phyloP scores from a whole-genome alignment of 2,329 filamentous ascomycete genomes.

The Pseudohalonectria lignicola region DNA sequence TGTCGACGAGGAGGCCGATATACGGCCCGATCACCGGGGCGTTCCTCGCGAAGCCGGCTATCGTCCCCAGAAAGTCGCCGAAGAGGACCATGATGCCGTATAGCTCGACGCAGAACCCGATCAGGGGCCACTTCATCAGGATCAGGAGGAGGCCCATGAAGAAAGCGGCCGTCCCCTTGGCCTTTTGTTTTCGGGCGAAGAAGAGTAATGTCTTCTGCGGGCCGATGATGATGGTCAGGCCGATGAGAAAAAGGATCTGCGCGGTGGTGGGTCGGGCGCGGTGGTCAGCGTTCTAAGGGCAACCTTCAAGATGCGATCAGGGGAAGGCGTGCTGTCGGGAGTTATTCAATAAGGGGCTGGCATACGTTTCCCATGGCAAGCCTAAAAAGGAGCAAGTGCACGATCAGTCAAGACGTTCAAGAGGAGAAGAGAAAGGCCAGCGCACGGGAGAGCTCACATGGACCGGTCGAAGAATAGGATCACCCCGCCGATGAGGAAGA shows the following conservation, averaged over 20 bases:
- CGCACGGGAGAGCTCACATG: slow-evolving; percentile 57
- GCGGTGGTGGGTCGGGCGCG: neutral
- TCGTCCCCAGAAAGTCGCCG: slow-evolving; percentile 91
- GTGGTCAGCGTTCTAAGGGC: slow-evolving; percentile 1
- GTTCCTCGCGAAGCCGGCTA: slow-evolving; percentile 76
- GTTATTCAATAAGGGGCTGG: no score
- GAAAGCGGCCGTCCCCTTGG: slow-evolving; percentile 85
- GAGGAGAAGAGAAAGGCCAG: no score
- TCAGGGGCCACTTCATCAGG: slow-evolving; percentile 77
- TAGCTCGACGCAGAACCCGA: slow-evolving; percentile 81
- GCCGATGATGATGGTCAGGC: slow-evolving; percentile 91
- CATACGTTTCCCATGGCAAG: slow-evolving; percentile 94
- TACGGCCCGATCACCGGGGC: slow-evolving; percentile 81
- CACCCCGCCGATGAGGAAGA: slow-evolving; percentile 91
- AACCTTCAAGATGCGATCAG: no score
- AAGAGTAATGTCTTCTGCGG: slow-evolving; percentile 83
- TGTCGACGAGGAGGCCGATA: slow-evolving; percentile 64
- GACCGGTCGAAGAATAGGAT: slow-evolving; percentile 97
- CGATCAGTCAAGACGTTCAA: no score
- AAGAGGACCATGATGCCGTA: slow-evolving; percentile 93
- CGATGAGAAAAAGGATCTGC: slow-evolving; percentile 94
- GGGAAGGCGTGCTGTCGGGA: no score
- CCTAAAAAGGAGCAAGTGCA: slow-evolving; percentile 46
- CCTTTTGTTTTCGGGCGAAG: slow-evolving; percentile 89
- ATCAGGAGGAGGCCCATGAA: slow-evolving; percentile 75